Conservation (phyloP, 2,329 filamentous ascomycete genomes). For the Calonectria hongkongensis region DNA sequence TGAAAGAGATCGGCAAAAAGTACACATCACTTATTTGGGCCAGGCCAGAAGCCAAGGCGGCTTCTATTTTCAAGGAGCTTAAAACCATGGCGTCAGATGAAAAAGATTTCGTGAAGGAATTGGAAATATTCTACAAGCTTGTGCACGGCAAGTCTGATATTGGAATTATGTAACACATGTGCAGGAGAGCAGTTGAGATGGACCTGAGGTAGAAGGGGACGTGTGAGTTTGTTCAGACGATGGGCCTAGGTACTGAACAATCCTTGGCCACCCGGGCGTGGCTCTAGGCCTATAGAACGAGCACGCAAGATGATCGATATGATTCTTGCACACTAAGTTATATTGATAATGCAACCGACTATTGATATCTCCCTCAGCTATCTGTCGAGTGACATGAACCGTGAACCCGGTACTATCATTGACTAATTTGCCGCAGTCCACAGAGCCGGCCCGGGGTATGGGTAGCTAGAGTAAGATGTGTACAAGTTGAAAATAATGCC, state of each 20-base stretch:
- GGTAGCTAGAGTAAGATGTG: constrained; percentile 46
- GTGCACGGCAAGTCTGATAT: background rate
- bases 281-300: too few species aligned
- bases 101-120: background rate
- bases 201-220: too few species aligned
- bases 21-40: background rate
- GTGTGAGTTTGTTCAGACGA: too few species aligned
- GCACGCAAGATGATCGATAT: too few species aligned
- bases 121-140: background rate
- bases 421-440: constrained; percentile 43
- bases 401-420: background rate
- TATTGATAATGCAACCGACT: background rate
- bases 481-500: constrained; percentile 57
- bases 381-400: background rate
- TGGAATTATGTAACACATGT: background rate
- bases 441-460: constrained; percentile 48
- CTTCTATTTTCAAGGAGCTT: background rate
- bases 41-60: background rate
- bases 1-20: background rate
- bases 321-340: background rate
- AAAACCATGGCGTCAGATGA: background rate
- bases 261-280: too few species aligned
- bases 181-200: too few species aligned
- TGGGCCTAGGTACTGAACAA: too few species aligned
- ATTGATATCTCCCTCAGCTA: background rate